phyloP scores from a whole-genome alignment of 345 rosid genomes.

The Citrus reticulata region DNA sequence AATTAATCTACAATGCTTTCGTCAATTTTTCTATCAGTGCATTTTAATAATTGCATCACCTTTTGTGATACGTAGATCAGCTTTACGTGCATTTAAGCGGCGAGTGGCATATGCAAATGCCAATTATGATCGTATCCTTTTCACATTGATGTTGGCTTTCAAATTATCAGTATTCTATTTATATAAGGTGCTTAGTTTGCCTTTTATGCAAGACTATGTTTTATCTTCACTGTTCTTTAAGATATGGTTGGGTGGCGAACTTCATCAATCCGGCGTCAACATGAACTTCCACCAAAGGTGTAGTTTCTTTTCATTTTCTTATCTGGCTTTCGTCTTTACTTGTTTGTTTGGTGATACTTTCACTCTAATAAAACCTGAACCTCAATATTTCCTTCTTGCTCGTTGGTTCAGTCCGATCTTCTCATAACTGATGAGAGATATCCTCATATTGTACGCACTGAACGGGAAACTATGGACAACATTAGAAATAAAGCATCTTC shows the following conservation, averaged over 20 bases:
- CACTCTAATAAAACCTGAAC: not conserved
- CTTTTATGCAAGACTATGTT: conserved; percentile 11
- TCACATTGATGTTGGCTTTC: conserved; percentile 9
- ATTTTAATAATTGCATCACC: conserved; percentile 7
- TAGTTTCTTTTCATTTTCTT: not conserved
- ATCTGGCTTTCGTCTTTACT: not conserved
- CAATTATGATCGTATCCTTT: conserved; percentile 84
- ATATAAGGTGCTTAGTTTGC: not conserved
- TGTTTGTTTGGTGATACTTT: not conserved
- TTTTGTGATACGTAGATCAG: conserved; percentile 59
- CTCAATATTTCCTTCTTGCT: not conserved
- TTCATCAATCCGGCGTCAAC: conserved; percentile 79
- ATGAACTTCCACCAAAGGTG: conserved; percentile 89
- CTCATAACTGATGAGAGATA: conserved; percentile 60
- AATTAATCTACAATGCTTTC: not conserved
- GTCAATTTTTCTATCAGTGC: not conserved
- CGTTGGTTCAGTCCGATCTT: conserved; percentile 58
- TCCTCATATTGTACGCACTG: conserved; percentile 74
- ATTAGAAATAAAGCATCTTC: conserved; percentile 25
- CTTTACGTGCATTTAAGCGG: conserved; percentile 74
- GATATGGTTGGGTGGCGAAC: conserved; percentile 98
- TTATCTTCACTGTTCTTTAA: conserved; percentile 41
- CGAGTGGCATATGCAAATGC: conserved; percentile 94
- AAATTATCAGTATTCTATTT: conserved; percentile 5
- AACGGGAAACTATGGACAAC: conserved; percentile 28